Evolutionary conservation across 2,329 filamentous ascomycete genomes (phyloP).

Genomic region (Zarea fungicola): DNA sequence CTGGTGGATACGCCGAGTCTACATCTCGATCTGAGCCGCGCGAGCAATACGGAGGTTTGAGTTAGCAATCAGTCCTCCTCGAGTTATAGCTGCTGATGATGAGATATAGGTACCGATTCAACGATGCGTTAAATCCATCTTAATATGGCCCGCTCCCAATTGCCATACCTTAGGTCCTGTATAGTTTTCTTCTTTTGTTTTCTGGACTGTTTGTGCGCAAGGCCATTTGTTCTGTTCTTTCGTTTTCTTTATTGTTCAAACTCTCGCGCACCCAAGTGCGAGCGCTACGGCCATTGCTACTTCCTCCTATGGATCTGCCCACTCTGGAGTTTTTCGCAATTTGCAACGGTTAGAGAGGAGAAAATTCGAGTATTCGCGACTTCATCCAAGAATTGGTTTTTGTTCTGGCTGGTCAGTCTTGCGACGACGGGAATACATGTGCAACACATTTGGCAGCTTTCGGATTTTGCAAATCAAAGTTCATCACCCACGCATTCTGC

Average conservation of each 20-base stretch:
- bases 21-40: conserved; percentile 39
- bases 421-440: conserved; percentile 32
- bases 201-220: conserved; percentile 4
- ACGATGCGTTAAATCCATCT: conserved; percentile 20
- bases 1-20: conserved; percentile 35
- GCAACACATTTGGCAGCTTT: conserved; percentile 35
- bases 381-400: conserved; percentile 26
- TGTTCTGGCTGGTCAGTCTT: conserved; percentile 33
- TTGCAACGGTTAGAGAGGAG: conserved; percentile 30
- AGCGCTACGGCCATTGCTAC: conserved; percentile 12
- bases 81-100: conserved; percentile 22
- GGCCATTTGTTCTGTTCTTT: conserved; percentile 19
- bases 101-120: conserved; percentile 27
- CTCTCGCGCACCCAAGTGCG: not conserved
- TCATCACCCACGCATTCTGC: conserved; percentile 34
- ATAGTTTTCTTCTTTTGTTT: conserved; percentile 7
- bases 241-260: conserved; percentile 20
- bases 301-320: conserved; percentile 26
- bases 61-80: conserved; percentile 13
- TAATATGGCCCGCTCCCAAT: not conserved
- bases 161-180: conserved; percentile 8
- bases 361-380: conserved; percentile 27
- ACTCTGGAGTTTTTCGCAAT: conserved; percentile 33
- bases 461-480: conserved; percentile 36
- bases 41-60: conserved; percentile 40